Base-by-base conservation (phyloP, 2,329 filamentous ascomycete genomes). In the Pseudocercospora pini-densiflorae region DNA sequence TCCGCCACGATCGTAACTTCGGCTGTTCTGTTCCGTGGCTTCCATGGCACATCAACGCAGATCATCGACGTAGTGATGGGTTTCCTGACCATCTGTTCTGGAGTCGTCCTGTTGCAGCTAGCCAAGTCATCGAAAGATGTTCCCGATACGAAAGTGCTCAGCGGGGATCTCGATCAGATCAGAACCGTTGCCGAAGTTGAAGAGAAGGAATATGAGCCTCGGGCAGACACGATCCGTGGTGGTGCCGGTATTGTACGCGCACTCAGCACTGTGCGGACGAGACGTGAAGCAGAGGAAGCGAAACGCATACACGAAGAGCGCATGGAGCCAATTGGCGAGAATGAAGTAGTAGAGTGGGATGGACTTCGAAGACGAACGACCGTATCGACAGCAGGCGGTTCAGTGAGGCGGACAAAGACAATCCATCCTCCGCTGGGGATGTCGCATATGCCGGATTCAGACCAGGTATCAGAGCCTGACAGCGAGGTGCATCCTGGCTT, bases 101-200 rank as follows among this genome's bases (percentile, higher is more conserved):
- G 95, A 0, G 95, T 98, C 5, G 90, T 98, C 0, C 81, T 99
- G 7, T 82, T 99, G 9, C 95, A 99, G 77, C 87, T 99, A n/a
- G 97, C 95, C 61, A 98, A 98, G 78, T 97, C 94, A 0, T 92
- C 95, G 73, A 99, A 98, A 77, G 94, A 99, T 75, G 94, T 99
- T 0, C 95, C 95, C 6, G 95, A 98, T 77, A 86, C 93, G 0
- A 93, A 94, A 33, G 89, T 99, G 45, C 97, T 99, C 83, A 89
- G 89, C 63, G 95, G 94, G 53, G 93, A 98, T 75, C 86, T 99
- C 60, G 92, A 98, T 75, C 94, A 99, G 83, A 92, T 98, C 62
- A 92, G 95, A 33, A 97, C 94, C 31, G 95, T 98, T 68, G 94
- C 92, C 55, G 92, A 97, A 74, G 93, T 97, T 76, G 93, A 97